Evolutionary conservation across 306 rosid species (phyloP), one percentile per base, ranked within the genome.

Genomic region (Acmispon strigosus): DNA sequence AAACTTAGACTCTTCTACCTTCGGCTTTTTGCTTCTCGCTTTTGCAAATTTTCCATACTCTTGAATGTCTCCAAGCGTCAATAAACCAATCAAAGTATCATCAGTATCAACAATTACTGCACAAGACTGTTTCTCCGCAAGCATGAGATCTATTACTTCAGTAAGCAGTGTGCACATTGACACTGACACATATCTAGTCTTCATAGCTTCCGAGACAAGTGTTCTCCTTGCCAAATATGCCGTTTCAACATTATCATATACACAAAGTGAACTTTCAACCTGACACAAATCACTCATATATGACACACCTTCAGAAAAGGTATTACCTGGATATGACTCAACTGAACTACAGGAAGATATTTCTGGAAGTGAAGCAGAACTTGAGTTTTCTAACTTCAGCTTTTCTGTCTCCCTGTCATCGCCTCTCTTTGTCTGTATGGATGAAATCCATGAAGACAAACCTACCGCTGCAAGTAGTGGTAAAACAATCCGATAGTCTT

Each of bases 401-500:
- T 80, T 84, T 78, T 69, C 68, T 27, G 47, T 49, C 70, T 82
- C 70, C 74, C 19, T 19, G 61, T 6, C 73, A 45, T 78, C 79
- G 70, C 86, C 81, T 83, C 83, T 90, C 80, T 80, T 89, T 63
- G 84, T 80, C 82, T 83, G 87, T 69, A 87, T 79, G 52, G 98
- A 94, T 68, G 98, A 84, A 75, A 94, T 63, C 97, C 90, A 94
- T 24, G 98, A 81, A 41, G 98, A 90, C 69, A 94, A 68, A n/a
- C 98, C 97, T 45, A 94, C 98, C 41, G 98, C 97, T 75, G 96
- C 98, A 39, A 94, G 98, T 32, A 90, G 84, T 0, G 98, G 98
- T 63, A 94, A 82, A 76, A 94, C 96, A 68, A 94, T 90, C 37
- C 95, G 83, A 82, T 94, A 94, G 79, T 94, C 98, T 76, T 89